Evolutionary conservation across 2,329 filamentous ascomycete genomes (phyloP), one percentile per base, ranked within the genome.

Genomic region (Penicillium hordei): DNA sequence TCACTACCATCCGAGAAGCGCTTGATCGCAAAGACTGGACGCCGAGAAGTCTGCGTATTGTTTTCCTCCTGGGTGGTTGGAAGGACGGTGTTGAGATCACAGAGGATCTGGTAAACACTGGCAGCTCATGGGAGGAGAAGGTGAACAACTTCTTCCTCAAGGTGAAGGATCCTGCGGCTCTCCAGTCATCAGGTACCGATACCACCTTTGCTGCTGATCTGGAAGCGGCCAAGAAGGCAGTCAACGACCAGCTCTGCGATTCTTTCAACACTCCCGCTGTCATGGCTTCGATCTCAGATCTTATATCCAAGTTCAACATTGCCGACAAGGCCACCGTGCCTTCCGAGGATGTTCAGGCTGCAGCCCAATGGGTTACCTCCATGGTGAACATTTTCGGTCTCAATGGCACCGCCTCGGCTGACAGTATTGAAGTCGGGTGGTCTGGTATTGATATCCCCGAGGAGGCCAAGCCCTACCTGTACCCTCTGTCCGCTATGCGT

Each of bases 41-140:
- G 0, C 82, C 92, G 0, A 83, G 93, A 59, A 87, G 86, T 55
- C 82, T 97, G 78, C 85, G 93, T 45, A 89, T 95, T 52, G 89
- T 94, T 17, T 96, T 97, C 76, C 76, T 97, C 45, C 84, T 96
- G 66, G 91, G 93, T 44, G 86, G 86, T 48, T 97, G 93, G 93
- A 90, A 91, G 65, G 90, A 96, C 49, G 90, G 91, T 1, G 88
- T 97, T 33, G 93, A 97, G 70, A 94, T 97, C 60, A 93, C 91
- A 0, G 86, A 89, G 1, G 91, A 93, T 55, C 86, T 96, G 76
- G 83, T 90, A 57, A 86, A 86, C 43, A 85, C 87, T 66, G 89
- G 89, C 7, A 84, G 86, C 57, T 85, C 82, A 44, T 96, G 91
- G 89, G 93, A 97, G 71, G 86, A 86, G 49, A 88, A 88, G 19